Percentiles rank a stretch among this genome's conserved stretches.
Conservation (phyloP, 2,329 filamentous ascomycete genomes). For the Intubia oerlemansii region DNA sequence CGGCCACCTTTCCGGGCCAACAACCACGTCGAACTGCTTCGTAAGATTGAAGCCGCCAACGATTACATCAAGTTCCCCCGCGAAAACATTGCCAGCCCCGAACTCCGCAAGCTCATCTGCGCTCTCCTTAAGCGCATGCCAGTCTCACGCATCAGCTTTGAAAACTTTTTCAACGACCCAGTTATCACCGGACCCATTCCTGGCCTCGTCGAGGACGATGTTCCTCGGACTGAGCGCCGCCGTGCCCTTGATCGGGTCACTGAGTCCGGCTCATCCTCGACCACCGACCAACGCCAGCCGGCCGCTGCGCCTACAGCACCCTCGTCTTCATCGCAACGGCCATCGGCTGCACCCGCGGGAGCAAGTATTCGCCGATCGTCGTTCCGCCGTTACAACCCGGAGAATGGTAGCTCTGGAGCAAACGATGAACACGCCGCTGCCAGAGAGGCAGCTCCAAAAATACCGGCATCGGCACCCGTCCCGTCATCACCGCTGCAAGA, state of each 20-base stretch:
- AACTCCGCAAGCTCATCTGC: conserved; percentile 64
- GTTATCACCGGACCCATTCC: conserved; percentile 61
- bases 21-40: conserved; percentile 85
- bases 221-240: conserved; percentile 18
- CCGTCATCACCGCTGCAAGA: no score
- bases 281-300: no score
- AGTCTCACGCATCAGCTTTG: conserved; percentile 66
- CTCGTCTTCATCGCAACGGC: not conserved
- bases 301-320: not conserved
- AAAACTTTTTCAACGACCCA: conserved; percentile 59
- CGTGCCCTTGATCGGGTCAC: conserved; percentile 3
- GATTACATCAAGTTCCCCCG: conserved; percentile 69
- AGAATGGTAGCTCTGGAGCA: no score
- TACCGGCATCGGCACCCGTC: no score
- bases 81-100: conserved; percentile 47
- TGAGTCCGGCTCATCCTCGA: conserved; percentile 7
- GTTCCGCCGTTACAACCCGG: conserved; percentile 16
- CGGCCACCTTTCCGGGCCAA: conserved; percentile 76
- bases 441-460: no score
- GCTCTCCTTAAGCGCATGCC: conserved; percentile 68
- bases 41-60: conserved; percentile 76
- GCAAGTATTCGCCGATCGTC: no score
- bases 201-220: conserved; percentile 58
- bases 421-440: no score
- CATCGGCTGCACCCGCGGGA: conserved; percentile 10